Percentiles rank a stretch among this genome's conserved stretches.
Evolutionary conservation across 345 rosid species (phyloP).

Genomic region (Cardiospermum halicacabum): DNA sequence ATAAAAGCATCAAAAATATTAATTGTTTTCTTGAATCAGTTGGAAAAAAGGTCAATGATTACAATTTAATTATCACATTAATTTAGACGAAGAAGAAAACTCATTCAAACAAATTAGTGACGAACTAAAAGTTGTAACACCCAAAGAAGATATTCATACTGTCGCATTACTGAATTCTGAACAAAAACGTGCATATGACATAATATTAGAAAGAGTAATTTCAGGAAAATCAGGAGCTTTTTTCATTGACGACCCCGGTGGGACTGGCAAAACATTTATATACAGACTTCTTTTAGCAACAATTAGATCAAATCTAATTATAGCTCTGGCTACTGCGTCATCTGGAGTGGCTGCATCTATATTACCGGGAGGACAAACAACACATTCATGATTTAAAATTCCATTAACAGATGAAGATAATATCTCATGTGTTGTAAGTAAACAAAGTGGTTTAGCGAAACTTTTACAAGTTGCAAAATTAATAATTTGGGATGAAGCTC

Average conservation of each 20-base stretch:
- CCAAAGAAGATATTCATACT: no score
- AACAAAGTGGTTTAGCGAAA: no score
- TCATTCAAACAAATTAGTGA: no score
- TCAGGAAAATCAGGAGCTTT: background rate
- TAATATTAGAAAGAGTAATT: no score
- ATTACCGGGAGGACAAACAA: background rate
- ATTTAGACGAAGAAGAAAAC: background rate
- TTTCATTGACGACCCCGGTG: constrained; percentile 4
- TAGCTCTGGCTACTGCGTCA: background rate
- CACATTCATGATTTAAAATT: no score
- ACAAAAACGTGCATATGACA: no score
- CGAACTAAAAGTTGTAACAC: no score
- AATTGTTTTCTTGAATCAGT: background rate
- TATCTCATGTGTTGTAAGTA: no score
- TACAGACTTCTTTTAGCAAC: background rate
- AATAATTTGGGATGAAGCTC: no score
- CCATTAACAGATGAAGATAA: no score
- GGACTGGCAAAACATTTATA: constrained; percentile 12
- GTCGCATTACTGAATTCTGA: no score
- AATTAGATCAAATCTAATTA: background rate
- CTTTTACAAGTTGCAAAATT: no score
- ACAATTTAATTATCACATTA: background rate
- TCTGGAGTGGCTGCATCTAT: background rate
- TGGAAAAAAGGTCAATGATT: background rate
- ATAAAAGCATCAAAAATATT: constrained; percentile 4